phyloP scores from a whole-genome alignment of 106 monocot species.

The Cymbidium sinense region DNA sequence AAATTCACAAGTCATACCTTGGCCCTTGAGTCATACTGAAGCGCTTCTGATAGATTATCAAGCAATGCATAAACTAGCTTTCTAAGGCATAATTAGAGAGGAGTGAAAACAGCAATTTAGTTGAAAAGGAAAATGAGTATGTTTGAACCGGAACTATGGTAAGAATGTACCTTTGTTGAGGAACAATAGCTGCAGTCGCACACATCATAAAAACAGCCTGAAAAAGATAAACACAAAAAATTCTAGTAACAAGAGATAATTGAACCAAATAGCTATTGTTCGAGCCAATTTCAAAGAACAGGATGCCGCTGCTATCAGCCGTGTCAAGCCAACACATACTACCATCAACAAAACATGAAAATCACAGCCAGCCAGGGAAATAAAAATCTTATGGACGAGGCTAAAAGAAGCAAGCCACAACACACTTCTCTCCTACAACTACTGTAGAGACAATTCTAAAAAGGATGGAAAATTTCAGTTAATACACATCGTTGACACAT shows the following conservation, averaged over 20 bases:
- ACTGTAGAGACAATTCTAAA: background rate
- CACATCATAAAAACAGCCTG: slow-evolving; percentile 90
- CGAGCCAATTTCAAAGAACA: background rate
- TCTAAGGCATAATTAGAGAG: slow-evolving; percentile 29
- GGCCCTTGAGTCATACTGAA: slow-evolving; percentile 53
- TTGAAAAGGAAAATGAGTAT: background rate
- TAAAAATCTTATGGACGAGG: background rate
- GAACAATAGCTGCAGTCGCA: slow-evolving; percentile 56
- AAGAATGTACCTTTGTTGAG: slow-evolving; percentile 49
- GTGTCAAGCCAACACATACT: background rate
- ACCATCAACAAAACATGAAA: background rate
- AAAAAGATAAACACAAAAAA: background rate
- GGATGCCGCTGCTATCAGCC: background rate
- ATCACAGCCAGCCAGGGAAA: background rate
- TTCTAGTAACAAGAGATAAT: background rate
- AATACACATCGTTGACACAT: background rate
- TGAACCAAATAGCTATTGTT: background rate
- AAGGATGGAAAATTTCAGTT: background rate
- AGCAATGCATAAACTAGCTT: slow-evolving; percentile 54
- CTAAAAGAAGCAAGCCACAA: background rate
- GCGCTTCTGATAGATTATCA: slow-evolving; percentile 55
- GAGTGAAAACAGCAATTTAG: background rate
- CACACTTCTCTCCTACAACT: background rate
- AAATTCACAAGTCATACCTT: slow-evolving; percentile 33
- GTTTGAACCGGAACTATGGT: background rate